Evolutionary conservation across 2,329 filamentous ascomycete genomes (phyloP).

Genomic region (Xylaria arbuscula): DNA sequence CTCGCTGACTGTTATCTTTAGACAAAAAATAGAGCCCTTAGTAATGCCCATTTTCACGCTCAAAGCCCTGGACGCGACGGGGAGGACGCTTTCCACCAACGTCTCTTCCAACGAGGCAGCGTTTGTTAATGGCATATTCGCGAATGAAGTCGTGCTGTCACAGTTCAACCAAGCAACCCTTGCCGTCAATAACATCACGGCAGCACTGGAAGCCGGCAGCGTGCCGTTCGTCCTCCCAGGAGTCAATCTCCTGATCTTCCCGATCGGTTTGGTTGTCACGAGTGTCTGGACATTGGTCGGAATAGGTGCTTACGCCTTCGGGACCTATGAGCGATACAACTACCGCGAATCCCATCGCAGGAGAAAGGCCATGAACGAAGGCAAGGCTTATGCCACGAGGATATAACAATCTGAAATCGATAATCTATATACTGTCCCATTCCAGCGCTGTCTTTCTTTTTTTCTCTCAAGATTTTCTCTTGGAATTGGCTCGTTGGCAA

Average conservation of each 20-base stretch:
- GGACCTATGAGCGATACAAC: conserved; percentile 73
- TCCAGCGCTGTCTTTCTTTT: background rate
- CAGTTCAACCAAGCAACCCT: conserved; percentile 60
- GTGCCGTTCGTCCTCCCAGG: conserved; percentile 77
- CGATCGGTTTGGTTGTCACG: conserved; percentile 75
- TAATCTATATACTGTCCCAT: background rate
- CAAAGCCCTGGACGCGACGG: conserved; percentile 64
- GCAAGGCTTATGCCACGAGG: conserved; percentile 45
- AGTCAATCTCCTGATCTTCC: conserved; percentile 74
- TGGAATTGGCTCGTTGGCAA: background rate
- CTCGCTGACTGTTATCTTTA: conserved; percentile 46
- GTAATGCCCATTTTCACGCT: conserved; percentile 77
- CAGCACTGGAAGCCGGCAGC: conserved; percentile 60
- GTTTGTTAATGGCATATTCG: conserved; percentile 78
- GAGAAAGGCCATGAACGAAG: conserved; percentile 58
- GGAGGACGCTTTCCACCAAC: conserved; percentile 67
- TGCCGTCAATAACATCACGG: conserved; percentile 61
- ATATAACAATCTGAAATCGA: conserved; percentile 31
- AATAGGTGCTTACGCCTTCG: conserved; percentile 67
- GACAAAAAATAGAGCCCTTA: conserved; percentile 68
- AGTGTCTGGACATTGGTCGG: conserved; percentile 70
- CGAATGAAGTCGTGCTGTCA: conserved; percentile 65
- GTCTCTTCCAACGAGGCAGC: conserved; percentile 76
- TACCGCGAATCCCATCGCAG: conserved; percentile 73
- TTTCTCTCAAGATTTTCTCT: background rate